Evolutionary conservation across 176 grass and related monocot genomes (phyloP), one percentile per base, ranked within the genome.

Genomic region (Ananas comosus): DNA sequence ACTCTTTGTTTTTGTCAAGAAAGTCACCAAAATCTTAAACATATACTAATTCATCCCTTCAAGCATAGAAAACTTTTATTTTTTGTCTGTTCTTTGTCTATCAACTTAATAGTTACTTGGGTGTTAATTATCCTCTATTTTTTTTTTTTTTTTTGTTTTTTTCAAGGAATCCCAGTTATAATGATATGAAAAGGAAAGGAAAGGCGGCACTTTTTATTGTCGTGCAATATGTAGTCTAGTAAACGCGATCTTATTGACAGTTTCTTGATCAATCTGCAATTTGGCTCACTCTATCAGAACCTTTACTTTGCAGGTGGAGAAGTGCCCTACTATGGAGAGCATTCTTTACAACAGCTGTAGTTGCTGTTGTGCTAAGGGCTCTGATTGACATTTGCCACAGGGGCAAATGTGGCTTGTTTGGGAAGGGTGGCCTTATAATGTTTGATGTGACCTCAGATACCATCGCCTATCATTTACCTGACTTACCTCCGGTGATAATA

Each of bases 401-500:
- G 65, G 93, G 71, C 50, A 92, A 76, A 48, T 97, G 93, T 79
- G 93, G 93, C 4, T 85, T 97, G 67, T 97, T 97, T 70, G 93
- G 93, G 22, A 83, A 87, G 86, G 93, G 93, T 22, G 93, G 93
- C 3, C 93, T 97, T 71, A 97, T 97, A 82, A 97, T 97, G 93
- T 97, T 81, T 79, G 93, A 97, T 72, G 93, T 92, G 79, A 92
- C 88, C 49, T 86, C 86, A 61, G 76, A 79, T 66, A 76, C 82
- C 50, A 74, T 85, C 64, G 59, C 74, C 56, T 97, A 97, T 72
- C 83, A 81, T 58, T 72, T 87, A 57, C 53, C 74, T 0, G 93
- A 97, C 78, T 83, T 97, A 65, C 83, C 81, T 51, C 76, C 83
- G 1, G 89, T 87, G 14, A 83, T 97, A 66, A 53, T 88, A 54